phyloP scores from a whole-genome alignment of 495 filamentous ascomycete genomes.

The Podospora comata region DNA sequence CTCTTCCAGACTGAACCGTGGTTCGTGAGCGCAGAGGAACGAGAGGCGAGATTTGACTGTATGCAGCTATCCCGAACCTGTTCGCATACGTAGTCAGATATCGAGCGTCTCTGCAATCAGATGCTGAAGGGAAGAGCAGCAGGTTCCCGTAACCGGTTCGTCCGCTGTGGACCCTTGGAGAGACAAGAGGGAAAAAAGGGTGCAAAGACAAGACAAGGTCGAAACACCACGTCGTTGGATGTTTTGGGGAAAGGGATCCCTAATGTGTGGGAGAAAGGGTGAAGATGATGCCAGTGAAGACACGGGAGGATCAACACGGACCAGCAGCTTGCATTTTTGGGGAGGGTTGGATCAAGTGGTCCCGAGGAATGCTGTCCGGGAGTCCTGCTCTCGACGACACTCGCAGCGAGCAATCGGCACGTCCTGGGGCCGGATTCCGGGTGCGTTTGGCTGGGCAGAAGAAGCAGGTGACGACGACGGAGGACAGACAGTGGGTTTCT shows the following conservation, averaged over 20 bases:
- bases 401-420: background rate
- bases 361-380: slow-evolving; percentile 32
- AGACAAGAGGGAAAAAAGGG: slow-evolving; percentile 21
- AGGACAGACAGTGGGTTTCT: slow-evolving; percentile 14
- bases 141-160: slow-evolving; percentile 40
- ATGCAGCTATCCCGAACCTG: slow-evolving; percentile 53
- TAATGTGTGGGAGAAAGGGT: slow-evolving; percentile 12
- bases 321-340: slow-evolving; percentile 32
- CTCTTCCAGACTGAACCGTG: slow-evolving; percentile 15
- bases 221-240: slow-evolving; percentile 27
- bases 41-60: slow-evolving; percentile 35
- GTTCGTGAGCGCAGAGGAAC: slow-evolving; percentile 24
- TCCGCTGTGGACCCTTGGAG: slow-evolving; percentile 24
- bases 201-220: slow-evolving; percentile 26
- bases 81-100: slow-evolving; percentile 40
- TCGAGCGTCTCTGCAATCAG: slow-evolving; percentile 41
- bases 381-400: slow-evolving; percentile 13
- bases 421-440: slow-evolving; percentile 5
- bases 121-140: slow-evolving; percentile 23
- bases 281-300: slow-evolving; percentile 18
- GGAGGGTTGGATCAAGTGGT: slow-evolving; percentile 27
- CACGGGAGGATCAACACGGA: slow-evolving; percentile 26
- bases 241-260: slow-evolving; percentile 5
- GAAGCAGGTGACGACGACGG: slow-evolving; percentile 19
- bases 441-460: background rate